Conservation (phyloP, 2,329 filamentous ascomycete genomes). For the Cadophora sp. region DNA sequence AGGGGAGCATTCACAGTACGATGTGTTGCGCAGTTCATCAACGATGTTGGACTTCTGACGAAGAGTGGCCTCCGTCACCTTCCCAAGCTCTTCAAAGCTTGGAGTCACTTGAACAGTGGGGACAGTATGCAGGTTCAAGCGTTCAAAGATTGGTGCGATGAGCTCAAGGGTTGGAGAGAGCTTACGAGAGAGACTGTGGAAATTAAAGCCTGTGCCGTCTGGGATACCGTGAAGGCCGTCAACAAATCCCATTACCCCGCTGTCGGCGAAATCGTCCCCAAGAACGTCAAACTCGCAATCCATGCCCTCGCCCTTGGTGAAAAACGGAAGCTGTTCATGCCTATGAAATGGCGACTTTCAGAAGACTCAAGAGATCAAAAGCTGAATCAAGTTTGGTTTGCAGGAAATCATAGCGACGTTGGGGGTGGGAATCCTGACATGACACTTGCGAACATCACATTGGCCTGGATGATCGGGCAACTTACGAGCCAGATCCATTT, state of each 20-base stretch:
- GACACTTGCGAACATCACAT: constrained; percentile 51
- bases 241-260: not conserved
- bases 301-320: constrained; percentile 56
- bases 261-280: constrained; percentile 18
- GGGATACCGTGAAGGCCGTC: constrained; percentile 25
- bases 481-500: constrained; percentile 22
- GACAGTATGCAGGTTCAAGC: not conserved
- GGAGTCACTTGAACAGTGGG: constrained; percentile 13
- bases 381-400: constrained; percentile 51
- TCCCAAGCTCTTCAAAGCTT: constrained; percentile 19
- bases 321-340: constrained; percentile 46
- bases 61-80: constrained; percentile 41
- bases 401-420: constrained; percentile 53
- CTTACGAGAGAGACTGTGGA: not conserved
- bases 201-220: constrained; percentile 26
- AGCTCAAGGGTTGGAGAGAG: constrained; percentile 6
- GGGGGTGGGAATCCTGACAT: constrained; percentile 53
- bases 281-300: constrained; percentile 52
- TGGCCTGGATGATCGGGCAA: constrained; percentile 53
- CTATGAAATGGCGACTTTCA: constrained; percentile 45
- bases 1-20: constrained; percentile 48
- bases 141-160: not conserved
- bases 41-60: constrained; percentile 36
- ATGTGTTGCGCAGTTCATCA: constrained; percentile 41
- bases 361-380: not conserved